Percentiles rank a stretch among this genome's conserved stretches.
These are phyloP conservation scores for Starmerella sp. DNA, from an alignment of 805 yeast genomes.

Conservation along the genomic window DNA sequence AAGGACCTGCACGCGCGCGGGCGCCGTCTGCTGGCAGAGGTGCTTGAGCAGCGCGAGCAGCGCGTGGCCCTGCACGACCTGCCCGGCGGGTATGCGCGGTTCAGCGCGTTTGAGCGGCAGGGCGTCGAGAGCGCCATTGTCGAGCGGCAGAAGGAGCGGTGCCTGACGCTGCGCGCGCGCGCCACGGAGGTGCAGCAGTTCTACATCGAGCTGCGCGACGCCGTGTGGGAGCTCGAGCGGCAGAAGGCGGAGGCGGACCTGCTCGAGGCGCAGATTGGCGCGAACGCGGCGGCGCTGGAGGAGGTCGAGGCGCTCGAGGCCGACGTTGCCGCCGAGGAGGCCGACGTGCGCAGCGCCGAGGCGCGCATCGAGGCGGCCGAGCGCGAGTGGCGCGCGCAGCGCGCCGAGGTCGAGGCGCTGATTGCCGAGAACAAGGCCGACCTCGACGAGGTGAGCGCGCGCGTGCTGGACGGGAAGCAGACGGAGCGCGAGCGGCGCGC, in stretches of 20 bases:
- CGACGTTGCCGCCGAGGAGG: neutral
- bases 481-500: neutral
- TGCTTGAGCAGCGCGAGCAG: neutral
- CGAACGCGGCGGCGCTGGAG: neutral
- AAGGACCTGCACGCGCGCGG: neutral
- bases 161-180: neutral
- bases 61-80: neutral
- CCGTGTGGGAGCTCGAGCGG: neutral
- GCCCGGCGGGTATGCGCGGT: neutral
- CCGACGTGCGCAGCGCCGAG: neutral
- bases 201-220: neutral
- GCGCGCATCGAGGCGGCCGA: neutral
- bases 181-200: neutral
- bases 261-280: neutral
- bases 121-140: constrained; percentile 2
- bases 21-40: neutral
- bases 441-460: neutral
- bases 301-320: neutral
- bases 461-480: neutral
- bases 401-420: neutral
- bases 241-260: neutral
- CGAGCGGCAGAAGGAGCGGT: constrained; percentile 1
- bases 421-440: constrained; percentile 1
- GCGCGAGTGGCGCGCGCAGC: neutral
- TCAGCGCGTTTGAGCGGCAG: neutral